A percentile compares a stretch with the other conserved stretches of the same genome.
Conservation (phyloP, 768 basidiomycete species). For the Termitomyces sp. region DNA sequence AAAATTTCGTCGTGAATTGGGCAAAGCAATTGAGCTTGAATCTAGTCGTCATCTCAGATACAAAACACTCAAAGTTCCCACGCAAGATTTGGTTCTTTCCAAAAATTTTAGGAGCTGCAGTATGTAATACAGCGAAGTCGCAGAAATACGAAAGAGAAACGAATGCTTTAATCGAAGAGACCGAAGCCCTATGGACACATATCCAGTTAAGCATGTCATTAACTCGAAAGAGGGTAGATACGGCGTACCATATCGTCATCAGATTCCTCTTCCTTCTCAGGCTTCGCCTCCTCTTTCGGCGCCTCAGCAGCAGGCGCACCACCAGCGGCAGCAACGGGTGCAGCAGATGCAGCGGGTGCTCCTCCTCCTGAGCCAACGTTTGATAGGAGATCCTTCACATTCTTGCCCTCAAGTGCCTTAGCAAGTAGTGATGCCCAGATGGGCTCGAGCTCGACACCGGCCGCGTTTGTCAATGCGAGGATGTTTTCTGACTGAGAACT, state of each 20-base stretch:
- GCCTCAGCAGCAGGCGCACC: slow-evolving; percentile 65
- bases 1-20: not conserved
- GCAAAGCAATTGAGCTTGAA: not conserved
- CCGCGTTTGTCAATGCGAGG: slow-evolving; percentile 75
- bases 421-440: slow-evolving; percentile 98
- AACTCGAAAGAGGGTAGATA: not conserved
- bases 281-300: slow-evolving; percentile 74
- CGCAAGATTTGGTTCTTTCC: slow-evolving; percentile 7
- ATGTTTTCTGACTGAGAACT: slow-evolving; percentile 83
- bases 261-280: slow-evolving; percentile 85
- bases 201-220: not conserved
- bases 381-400: slow-evolving; percentile 92
- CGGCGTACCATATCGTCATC: slow-evolving; percentile 82
- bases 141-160: slow-evolving; percentile 5
- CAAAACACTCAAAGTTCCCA: not conserved
- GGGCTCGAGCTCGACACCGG: slow-evolving; percentile 82
- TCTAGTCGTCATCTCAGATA: not conserved
- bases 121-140: slow-evolving; percentile 13
- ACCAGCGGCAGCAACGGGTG: slow-evolving; percentile 39
- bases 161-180: slow-evolving; percentile 76
- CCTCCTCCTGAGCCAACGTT: slow-evolving; percentile 94
- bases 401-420: slow-evolving; percentile 96
- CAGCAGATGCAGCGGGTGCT: slow-evolving; percentile 64
- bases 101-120: slow-evolving; percentile 8
- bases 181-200: slow-evolving; percentile 72